Conservation (phyloP, 2,329 filamentous ascomycete species). For the Fusarium tanahbumbuense region DNA sequence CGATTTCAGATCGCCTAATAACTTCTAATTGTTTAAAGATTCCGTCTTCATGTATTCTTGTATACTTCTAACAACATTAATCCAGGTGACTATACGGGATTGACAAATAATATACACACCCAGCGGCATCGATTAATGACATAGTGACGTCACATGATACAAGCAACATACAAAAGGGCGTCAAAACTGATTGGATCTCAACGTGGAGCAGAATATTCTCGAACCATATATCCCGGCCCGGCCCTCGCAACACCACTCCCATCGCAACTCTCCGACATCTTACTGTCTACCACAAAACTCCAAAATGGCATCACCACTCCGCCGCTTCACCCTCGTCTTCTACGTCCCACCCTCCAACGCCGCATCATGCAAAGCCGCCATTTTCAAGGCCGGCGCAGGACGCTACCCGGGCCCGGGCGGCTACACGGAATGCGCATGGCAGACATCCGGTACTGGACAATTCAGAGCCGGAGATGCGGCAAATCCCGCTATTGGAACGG, state of each 20-base stretch:
- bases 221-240: constrained; percentile 27
- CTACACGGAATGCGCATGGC: constrained; percentile 68
- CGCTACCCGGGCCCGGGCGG: constrained; percentile 61
- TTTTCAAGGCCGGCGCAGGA: constrained; percentile 70
- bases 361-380: constrained; percentile 64
- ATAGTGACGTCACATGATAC: constrained; percentile 28
- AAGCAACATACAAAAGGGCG: not conserved
- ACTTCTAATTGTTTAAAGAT: no score
- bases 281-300: not conserved
- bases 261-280: not conserved
- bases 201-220: not conserved
- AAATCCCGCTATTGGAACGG: constrained; percentile 71
- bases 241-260: not conserved
- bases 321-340: constrained; percentile 59
- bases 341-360: constrained; percentile 59
- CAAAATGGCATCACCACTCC: constrained; percentile 31
- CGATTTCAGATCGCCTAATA: not conserved
- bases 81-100: no score
- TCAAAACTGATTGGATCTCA: not conserved
- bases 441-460: constrained; percentile 68
- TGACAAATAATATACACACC: no score
- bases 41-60: no score
- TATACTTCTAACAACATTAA: rapidly evolving
- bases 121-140: not conserved
- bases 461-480: constrained; percentile 72